Conservation (phyloP, 2,329 filamentous ascomycete genomes). For the Fusarium pininemorale region DNA sequence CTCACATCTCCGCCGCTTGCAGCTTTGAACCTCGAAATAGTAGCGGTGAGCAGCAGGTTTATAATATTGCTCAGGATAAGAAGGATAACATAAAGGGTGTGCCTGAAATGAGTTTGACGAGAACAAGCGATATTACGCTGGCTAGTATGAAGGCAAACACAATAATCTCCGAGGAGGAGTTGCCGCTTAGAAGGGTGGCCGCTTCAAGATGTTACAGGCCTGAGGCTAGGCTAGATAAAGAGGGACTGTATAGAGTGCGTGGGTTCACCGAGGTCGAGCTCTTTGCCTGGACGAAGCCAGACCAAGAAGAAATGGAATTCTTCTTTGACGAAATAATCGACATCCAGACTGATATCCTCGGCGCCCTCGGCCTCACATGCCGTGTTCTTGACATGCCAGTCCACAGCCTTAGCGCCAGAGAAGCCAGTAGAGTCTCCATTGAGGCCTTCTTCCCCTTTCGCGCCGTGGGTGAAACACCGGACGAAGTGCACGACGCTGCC, state of each 20-base stretch:
- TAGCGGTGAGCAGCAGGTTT: neutral
- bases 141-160: neutral
- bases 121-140: neutral
- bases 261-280: neutral
- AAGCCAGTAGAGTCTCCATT: neutral
- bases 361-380: neutral
- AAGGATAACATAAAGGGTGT: neutral
- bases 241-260: neutral
- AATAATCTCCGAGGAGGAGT: neutral
- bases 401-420: neutral
- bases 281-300: neutral
- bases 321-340: neutral
- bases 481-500: neutral
- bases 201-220: neutral
- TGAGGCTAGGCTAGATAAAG: fast-evolving
- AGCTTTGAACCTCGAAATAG: fast-evolving
- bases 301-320: neutral
- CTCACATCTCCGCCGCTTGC: neutral
- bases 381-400: neutral
- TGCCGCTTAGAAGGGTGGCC: neutral
- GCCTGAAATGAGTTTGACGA: neutral
- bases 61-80: neutral
- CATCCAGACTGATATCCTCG: neutral
- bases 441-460: neutral
- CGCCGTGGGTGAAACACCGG: fast-evolving